Conservation (phyloP, 2,329 filamentous ascomycete species). For the Dactylellina sp. region DNA sequence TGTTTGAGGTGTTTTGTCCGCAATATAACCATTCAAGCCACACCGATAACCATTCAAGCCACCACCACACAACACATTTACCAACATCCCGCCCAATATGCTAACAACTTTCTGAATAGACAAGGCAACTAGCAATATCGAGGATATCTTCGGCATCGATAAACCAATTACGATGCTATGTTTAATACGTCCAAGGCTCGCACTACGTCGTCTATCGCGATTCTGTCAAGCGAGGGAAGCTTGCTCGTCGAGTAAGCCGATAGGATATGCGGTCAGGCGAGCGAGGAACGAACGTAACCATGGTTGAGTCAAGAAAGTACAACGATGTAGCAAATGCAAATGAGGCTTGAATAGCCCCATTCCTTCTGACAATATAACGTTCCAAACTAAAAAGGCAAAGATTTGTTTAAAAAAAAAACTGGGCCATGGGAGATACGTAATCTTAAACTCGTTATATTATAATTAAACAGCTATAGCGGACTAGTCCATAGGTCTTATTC, state of each 20-base stretch:
- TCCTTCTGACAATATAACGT: background rate
- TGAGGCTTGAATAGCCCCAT: background rate
- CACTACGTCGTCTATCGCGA: background rate
- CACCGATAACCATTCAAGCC: conserved; percentile 36
- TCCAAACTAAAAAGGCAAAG: background rate
- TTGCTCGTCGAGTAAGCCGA: too few species aligned
- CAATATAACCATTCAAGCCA: conserved; percentile 47
- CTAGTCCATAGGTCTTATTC: too few species aligned
- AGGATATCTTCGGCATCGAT: conserved; percentile 2
- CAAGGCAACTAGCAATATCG: background rate
- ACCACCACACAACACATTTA: conserved; percentile 37
- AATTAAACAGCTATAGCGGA: background rate
- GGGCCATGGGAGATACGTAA: too few species aligned
- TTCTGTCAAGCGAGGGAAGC: too few species aligned
- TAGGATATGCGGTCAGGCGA: too few species aligned
- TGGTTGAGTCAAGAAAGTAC: background rate
- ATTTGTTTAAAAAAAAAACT: too few species aligned
- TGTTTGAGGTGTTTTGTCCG: background rate
- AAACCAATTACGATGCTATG: background rate
- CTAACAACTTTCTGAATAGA: conserved; percentile 7
- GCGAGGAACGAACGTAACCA: too few species aligned
- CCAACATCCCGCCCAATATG: background rate
- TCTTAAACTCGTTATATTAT: background rate
- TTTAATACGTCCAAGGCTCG: background rate
- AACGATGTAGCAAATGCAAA: background rate